Evolutionary conservation across 1,284 basidiomycete genomes (phyloP).

Genomic region (Blastosporella zonata): DNA sequence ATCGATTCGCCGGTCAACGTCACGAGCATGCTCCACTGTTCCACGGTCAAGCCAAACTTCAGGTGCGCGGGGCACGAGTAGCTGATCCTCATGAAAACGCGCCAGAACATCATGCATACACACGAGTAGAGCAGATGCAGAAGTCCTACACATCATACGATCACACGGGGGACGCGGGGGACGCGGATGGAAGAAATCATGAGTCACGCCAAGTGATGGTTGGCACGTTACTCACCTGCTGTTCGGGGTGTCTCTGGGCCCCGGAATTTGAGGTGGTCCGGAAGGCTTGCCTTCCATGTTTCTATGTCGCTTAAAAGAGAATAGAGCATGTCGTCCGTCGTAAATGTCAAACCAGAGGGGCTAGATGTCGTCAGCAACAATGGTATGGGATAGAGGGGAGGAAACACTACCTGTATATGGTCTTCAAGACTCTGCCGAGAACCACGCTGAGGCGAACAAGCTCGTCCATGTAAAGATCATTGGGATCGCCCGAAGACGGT

Average conservation of each 20-base stretch:
- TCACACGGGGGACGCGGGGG: not conserved
- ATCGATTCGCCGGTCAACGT: constrained; percentile 75
- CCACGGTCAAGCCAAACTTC: constrained; percentile 78
- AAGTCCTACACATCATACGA: constrained; percentile 51
- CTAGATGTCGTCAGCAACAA: constrained; percentile 36
- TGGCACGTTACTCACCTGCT: constrained; percentile 50
- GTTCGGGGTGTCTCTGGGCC: constrained; percentile 61
- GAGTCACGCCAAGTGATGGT: not conserved
- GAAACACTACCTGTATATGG: constrained; percentile 72
- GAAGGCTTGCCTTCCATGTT: constrained; percentile 73
- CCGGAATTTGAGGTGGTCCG: constrained; percentile 70
- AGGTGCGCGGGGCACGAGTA: constrained; percentile 84
- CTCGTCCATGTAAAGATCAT: constrained; percentile 79
- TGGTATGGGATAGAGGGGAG: constrained; percentile 3
- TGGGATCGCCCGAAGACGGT: constrained; percentile 72
- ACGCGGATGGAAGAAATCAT: constrained; percentile 4
- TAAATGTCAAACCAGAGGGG: constrained; percentile 80
- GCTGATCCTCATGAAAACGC: constrained; percentile 93
- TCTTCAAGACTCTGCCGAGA: constrained; percentile 84
- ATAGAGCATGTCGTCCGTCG: constrained; percentile 76
- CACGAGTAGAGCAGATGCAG: constrained; percentile 86
- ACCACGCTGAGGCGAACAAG: constrained; percentile 86
- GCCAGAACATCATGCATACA: constrained; percentile 88
- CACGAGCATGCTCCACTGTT: constrained; percentile 77
- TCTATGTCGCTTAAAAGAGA: constrained; percentile 73